These are phyloP conservation scores for Prunus mongolica DNA, from an alignment of 306 rosid species.

Conservation along the genomic window DNA sequence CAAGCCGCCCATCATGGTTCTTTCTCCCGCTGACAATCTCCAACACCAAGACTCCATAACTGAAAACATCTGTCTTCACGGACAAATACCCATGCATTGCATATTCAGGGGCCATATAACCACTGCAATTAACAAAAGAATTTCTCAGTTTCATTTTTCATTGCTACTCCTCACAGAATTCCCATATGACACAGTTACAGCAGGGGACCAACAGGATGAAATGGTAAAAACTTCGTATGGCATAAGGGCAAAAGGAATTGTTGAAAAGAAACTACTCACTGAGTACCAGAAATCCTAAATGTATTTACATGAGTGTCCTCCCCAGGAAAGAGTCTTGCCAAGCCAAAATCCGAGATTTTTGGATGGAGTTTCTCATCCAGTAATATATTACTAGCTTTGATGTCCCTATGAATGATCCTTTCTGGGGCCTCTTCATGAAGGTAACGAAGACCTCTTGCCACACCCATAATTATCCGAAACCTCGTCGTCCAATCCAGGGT, in stretches of 20 bases:
- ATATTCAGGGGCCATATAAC: constrained; percentile 95
- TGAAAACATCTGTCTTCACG: constrained; percentile 85
- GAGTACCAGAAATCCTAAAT: constrained; percentile 83
- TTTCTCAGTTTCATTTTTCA: not conserved
- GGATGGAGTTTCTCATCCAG: constrained; percentile 72
- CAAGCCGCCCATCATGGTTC: constrained; percentile 46
- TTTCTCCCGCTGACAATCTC: constrained; percentile 87
- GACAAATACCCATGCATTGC: constrained; percentile 83
- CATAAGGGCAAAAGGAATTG: constrained; percentile 10
- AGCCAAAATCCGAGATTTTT: constrained; percentile 82
- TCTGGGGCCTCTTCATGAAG: constrained; percentile 85
- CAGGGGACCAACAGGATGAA: not conserved
- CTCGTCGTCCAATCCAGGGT: constrained; percentile 65
- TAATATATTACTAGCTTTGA: constrained; percentile 85
- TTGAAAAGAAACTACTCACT: constrained; percentile 55
- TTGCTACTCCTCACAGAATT: not conserved
- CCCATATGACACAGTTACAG: not conserved
- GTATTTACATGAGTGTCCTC: constrained; percentile 84
- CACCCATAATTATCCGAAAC: constrained; percentile 54
- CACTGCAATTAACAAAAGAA: constrained; percentile 44
- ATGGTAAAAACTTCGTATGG: not conserved
- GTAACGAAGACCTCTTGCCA: constrained; percentile 78
- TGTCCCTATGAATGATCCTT: constrained; percentile 86
- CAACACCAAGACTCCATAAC: constrained; percentile 72
- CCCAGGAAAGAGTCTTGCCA: constrained; percentile 92